Percentiles rank a stretch among this genome's conserved stretches.
Evolutionary conservation across 352 stramenopile species (phyloP).

Genomic region (Globisporangium lucens): DNA sequence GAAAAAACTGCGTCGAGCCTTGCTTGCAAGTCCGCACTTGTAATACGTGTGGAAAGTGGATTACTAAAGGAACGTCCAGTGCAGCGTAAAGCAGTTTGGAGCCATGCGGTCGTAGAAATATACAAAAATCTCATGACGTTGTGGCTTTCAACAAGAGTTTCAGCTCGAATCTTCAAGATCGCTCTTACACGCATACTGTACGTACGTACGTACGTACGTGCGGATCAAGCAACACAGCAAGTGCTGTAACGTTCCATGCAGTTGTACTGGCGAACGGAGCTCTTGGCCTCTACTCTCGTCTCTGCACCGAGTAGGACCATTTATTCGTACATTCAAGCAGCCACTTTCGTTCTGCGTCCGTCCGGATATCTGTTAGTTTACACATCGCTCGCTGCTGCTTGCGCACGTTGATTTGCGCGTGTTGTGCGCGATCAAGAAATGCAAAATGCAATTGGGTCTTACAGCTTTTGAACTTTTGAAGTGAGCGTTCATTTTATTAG

Average conservation of each 20-base stretch:
- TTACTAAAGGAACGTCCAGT: not conserved
- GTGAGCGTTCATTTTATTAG: not conserved
- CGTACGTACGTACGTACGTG: not conserved
- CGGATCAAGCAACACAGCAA: not conserved
- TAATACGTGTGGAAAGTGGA: not conserved
- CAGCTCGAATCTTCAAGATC: not conserved
- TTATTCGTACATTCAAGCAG: not conserved
- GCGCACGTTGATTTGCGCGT: not conserved
- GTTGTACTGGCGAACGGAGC: not conserved
- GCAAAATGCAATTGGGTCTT: not conserved
- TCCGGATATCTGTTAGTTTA: not conserved
- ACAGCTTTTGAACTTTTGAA: not conserved
- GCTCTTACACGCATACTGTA: not conserved
- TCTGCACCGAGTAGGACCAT: not conserved
- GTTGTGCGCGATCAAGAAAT: not conserved
- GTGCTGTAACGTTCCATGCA: not conserved
- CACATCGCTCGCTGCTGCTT: not conserved
- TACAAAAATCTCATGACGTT: not conserved
- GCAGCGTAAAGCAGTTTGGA: not conserved
- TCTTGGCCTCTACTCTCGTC: not conserved
- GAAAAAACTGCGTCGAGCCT: not conserved
- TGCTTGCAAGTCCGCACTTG: not conserved
- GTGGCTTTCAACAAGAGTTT: not conserved
- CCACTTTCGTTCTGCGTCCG: not conserved
- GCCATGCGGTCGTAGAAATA: not conserved